Percentiles rank a stretch among this genome's conserved stretches.
These are phyloP conservation scores for barley (Hordeum vulgare) DNA, from an alignment of 176 grass and related monocot genomes.

Conservation along the genomic window DNA sequence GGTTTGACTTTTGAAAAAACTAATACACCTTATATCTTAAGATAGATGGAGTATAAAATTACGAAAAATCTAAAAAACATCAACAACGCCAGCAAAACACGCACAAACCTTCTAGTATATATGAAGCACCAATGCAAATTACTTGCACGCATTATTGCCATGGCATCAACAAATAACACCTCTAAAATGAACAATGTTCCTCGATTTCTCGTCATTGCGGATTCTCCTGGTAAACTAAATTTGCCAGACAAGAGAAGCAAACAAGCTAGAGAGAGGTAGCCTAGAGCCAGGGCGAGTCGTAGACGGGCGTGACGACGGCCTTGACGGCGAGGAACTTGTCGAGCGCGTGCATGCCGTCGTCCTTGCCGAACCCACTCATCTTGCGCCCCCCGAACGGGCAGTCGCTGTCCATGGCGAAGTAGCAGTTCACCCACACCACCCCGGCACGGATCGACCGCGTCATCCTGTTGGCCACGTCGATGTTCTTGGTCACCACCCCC, in stretches of 20 bases:
- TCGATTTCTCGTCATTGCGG: not conserved
- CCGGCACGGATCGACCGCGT: constrained; percentile 55
- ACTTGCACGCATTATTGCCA: no score
- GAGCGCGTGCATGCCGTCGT: constrained; percentile 55
- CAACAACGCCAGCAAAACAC: no score
- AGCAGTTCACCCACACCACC: constrained; percentile 79
- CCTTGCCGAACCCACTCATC: constrained; percentile 82
- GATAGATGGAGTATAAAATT: no score
- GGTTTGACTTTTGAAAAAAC: no score
- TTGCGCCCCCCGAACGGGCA: constrained; percentile 55
- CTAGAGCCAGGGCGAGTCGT: constrained; percentile 58
- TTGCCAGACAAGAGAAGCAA: not conserved
- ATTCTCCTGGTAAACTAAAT: not conserved
- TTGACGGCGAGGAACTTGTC: constrained; percentile 69
- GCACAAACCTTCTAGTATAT: no score
- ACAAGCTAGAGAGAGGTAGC: not conserved
- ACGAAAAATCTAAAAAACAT: no score
- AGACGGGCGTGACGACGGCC: constrained; percentile 56
- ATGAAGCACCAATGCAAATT: no score
- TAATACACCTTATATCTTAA: no score
- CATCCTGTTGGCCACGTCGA: constrained; percentile 62
- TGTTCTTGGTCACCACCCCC: constrained; percentile 44
- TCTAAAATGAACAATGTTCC: not conserved
- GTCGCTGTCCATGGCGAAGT: constrained; percentile 34
- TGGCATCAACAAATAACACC: not conserved